Conservation (phyloP, 768 basidiomycete genomes). For the Suillus bovinus region DNA sequence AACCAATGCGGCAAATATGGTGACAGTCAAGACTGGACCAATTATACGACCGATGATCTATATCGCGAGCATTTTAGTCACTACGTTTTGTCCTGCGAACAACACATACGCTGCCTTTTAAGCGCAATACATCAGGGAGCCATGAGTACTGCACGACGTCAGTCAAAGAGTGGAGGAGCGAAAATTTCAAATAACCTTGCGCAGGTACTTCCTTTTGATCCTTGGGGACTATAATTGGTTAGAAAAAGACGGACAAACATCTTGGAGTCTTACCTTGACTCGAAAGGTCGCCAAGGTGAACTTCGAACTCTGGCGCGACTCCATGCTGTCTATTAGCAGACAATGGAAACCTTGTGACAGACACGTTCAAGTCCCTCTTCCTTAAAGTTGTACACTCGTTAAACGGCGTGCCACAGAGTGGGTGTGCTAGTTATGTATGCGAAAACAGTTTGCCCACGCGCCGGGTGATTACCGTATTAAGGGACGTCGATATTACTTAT, state of each 20-base stretch:
- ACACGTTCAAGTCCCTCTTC: neutral
- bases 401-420: no score
- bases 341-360: neutral
- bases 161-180: neutral
- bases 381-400: neutral
- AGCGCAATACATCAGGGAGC: slow-evolving; percentile 83
- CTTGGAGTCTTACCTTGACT: slow-evolving; percentile 26
- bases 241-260: neutral
- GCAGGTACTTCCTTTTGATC: slow-evolving; percentile 52
- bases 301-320: slow-evolving; percentile 19
- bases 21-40: slow-evolving; percentile 85
- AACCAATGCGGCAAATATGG: slow-evolving; percentile 64
- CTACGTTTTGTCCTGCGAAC: slow-evolving; percentile 6
- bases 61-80: slow-evolving; percentile 6
- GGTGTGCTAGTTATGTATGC: neutral
- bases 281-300: slow-evolving; percentile 22
- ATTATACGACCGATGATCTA: slow-evolving; percentile 73
- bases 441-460: no score
- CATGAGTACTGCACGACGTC: slow-evolving; percentile 66
- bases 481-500: no score
- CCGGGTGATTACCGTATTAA: no score
- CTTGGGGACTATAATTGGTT: slow-evolving; percentile 34
- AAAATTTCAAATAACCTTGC: slow-evolving; percentile 42
- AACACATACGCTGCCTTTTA: slow-evolving; percentile 75
- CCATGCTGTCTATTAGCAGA: slow-evolving; percentile 19